These are phyloP conservation scores for Saccharomycopsis amapae DNA, from an alignment of 805 yeast species.

Conservation along the genomic window DNA sequence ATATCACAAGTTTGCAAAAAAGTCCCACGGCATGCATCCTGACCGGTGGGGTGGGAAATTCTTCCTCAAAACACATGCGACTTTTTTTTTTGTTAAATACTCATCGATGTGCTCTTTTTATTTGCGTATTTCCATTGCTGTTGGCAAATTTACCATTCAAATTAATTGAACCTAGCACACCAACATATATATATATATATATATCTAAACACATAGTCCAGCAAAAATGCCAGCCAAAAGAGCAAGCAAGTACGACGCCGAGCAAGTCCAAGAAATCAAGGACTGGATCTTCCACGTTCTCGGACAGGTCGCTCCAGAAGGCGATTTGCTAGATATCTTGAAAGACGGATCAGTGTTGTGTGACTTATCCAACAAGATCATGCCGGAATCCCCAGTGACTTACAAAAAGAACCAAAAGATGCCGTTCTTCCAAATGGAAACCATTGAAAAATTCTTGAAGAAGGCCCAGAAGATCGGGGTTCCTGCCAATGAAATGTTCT, in stretches of 20 bases:
- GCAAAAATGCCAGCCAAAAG: constrained; percentile 28
- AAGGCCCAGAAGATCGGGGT: constrained; percentile 60
- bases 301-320: constrained; percentile 29
- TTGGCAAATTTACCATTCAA: no score
- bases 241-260: constrained; percentile 40
- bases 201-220: neutral
- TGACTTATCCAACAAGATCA: constrained; percentile 35
- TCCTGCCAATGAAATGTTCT: constrained; percentile 76
- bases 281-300: constrained; percentile 47
- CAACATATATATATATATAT: no score
- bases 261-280: constrained; percentile 36
- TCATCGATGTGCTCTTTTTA: no score
- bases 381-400: constrained; percentile 33
- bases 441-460: constrained; percentile 62
- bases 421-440: constrained; percentile 82
- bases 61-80: no score
- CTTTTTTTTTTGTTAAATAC: no score
- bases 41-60: no score
- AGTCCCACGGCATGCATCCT: no score
- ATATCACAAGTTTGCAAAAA: no score
- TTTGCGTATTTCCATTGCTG: no score
- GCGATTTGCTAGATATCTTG: constrained; percentile 46
- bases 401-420: constrained; percentile 51
- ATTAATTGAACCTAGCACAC: no score
- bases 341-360: constrained; percentile 59